These are phyloP conservation scores for Melampsora larici-populina DNA, from an alignment of 1,284 basidiomycete species.

Conservation along the genomic window DNA sequence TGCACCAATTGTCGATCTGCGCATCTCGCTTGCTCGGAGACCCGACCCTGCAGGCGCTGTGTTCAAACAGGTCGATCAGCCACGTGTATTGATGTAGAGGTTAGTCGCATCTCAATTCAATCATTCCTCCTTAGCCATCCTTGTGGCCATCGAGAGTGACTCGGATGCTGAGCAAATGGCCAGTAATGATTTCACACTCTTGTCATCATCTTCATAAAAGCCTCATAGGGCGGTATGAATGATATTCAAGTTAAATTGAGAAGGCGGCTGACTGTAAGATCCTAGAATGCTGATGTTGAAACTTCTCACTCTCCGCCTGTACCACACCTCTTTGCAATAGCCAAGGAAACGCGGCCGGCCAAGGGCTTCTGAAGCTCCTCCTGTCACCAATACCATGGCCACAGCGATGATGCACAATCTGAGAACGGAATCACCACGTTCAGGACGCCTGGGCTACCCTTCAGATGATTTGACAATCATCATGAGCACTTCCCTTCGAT, in stretches of 20 bases:
- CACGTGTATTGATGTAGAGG: slow-evolving; percentile 41
- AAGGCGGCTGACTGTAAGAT: neutral
- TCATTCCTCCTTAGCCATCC: too few species aligned
- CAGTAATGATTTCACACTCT: neutral
- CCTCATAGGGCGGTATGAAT: too few species aligned
- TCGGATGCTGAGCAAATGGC: too few species aligned
- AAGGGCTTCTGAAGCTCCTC: slow-evolving; percentile 1
- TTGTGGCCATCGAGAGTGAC: too few species aligned
- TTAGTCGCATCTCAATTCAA: neutral
- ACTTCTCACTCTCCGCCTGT: neutral
- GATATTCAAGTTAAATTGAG: too few species aligned
- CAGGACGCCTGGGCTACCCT: neutral
- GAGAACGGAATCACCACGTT: neutral
- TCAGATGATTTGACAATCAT: slow-evolving; percentile 31
- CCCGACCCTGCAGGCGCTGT: slow-evolving; percentile 27
- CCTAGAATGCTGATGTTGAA: neutral
- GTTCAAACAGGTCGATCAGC: slow-evolving; percentile 33
- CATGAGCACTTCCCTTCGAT: slow-evolving; percentile 39
- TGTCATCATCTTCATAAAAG: neutral
- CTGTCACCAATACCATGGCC: slow-evolving; percentile 9
- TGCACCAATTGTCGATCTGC: slow-evolving; percentile 40
- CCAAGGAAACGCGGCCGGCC: slow-evolving; percentile 37
- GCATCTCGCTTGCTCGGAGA: slow-evolving; percentile 36
- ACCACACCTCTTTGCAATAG: neutral
- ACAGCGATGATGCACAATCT: slow-evolving; percentile 34